A percentile compares a stretch with the other conserved stretches of the same genome.
These are phyloP conservation scores for Fragaria ananassa DNA, from an alignment of 306 rosid genomes.

Conservation along the genomic window DNA sequence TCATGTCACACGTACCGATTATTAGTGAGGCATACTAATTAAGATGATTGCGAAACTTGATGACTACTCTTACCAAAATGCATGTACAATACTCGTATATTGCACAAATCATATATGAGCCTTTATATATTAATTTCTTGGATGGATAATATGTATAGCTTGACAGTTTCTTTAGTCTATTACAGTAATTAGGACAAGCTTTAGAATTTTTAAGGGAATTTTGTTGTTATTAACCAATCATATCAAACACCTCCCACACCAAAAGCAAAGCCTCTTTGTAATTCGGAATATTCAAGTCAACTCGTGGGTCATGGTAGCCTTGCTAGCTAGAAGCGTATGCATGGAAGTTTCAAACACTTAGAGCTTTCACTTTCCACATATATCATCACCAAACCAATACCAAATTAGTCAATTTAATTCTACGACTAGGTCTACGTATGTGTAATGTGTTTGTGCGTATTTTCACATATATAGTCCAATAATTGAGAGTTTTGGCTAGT, in stretches of 20 bases:
- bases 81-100: too few relatives aligned
- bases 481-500: too few relatives aligned
- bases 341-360: conserved; percentile 28
- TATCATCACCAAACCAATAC: conserved; percentile 12
- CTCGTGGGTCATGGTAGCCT: conserved; percentile 26
- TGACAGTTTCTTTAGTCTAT: neutral
- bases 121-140: too few relatives aligned
- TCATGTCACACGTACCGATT: too few relatives aligned
- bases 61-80: too few relatives aligned
- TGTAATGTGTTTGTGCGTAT: neutral
- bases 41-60: too few relatives aligned
- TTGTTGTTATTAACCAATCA: conserved; percentile 31
- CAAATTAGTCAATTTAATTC: neutral
- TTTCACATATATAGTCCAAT: neutral
- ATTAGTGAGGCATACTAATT: too few relatives aligned
- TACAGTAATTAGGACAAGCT: conserved; percentile 17
- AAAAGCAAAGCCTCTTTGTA: neutral
- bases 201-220: neutral
- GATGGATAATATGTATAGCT: too few relatives aligned
- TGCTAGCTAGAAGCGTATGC: conserved; percentile 7
- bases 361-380: conserved; percentile 16
- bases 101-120: too few relatives aligned
- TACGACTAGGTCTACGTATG: neutral
- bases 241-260: neutral
- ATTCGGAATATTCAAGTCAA: conserved; percentile 28